phyloP scores from a whole-genome alignment of 345 rosid species.

The Eucalyptus polybractea region DNA sequence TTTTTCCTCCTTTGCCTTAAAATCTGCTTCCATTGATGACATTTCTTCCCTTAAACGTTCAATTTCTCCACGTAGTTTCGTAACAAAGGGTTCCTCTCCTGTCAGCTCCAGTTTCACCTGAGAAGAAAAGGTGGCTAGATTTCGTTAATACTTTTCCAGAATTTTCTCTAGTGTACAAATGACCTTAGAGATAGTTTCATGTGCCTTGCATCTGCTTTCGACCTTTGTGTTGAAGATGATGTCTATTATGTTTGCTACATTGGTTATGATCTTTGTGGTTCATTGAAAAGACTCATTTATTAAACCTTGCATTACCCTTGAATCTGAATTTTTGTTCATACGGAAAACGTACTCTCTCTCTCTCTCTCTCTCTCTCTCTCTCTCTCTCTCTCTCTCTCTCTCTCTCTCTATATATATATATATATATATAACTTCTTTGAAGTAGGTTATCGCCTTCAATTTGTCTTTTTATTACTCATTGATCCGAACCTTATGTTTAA shows the following conservation, averaged over 20 bases:
- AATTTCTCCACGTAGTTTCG: neutral
- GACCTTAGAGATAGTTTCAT: neutral
- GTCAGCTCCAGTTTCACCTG: neutral
- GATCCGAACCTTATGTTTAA: too few species aligned
- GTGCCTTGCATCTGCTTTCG: neutral
- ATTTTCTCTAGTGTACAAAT: neutral
- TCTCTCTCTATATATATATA: too few species aligned
- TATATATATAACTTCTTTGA: too few species aligned
- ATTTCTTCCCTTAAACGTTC: neutral
- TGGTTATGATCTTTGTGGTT: neutral
- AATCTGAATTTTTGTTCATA: too few species aligned
- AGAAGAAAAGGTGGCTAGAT: neutral
- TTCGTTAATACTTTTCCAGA: neutral
- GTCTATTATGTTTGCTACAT: neutral
- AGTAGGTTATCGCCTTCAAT: too few species aligned
- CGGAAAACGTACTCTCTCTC: too few species aligned
- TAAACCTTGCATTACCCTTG: too few species aligned
- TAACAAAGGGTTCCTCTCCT: neutral
- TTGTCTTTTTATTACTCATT: too few species aligned
- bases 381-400: too few species aligned
- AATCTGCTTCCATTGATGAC: neutral
- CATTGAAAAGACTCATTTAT: neutral
- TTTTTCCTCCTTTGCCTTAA: neutral
- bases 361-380: too few species aligned
- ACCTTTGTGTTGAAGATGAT: neutral